A percentile compares a stretch with the other conserved stretches of the same genome.
Conservation (phyloP, 108 stramenopile genomes). For the Skeletonema costatum region DNA sequence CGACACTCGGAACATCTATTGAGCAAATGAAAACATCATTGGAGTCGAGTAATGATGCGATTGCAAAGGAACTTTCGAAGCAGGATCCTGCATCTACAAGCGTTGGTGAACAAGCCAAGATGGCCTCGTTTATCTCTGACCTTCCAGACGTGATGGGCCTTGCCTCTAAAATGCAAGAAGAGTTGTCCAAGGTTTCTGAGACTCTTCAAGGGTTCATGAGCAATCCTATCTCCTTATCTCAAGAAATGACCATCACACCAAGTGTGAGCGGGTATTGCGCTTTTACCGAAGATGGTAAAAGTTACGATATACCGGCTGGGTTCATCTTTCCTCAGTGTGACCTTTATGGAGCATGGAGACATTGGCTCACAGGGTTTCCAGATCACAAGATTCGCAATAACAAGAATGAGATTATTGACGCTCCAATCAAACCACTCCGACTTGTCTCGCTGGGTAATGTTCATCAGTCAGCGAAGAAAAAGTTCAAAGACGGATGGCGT, state of each 20-base stretch:
- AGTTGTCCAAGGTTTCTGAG: conserved; percentile 2
- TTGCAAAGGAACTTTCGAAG: conserved; percentile 22
- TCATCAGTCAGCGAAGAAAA: conserved; percentile 26
- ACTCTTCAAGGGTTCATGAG: conserved; percentile 7
- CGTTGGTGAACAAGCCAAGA: background rate
- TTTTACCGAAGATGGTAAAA: conserved; percentile 12
- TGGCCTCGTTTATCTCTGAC: background rate
- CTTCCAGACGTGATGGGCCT: background rate
- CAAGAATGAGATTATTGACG: conserved; percentile 18
- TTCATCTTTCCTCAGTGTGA: conserved; percentile 27
- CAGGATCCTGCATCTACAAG: background rate
- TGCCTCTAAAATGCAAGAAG: conserved; percentile 12
- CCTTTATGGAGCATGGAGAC: conserved; percentile 20
- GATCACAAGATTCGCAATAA: conserved; percentile 27
- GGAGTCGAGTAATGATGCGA: conserved; percentile 23
- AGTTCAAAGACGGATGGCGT: conserved; percentile 41
- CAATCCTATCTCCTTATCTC: background rate
- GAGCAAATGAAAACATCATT: conserved; percentile 23
- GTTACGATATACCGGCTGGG: conserved; percentile 23
- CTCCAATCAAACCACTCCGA: conserved; percentile 26
- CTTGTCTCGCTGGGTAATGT: conserved; percentile 8
- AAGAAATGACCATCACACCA: background rate
- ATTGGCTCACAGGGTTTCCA: conserved; percentile 35
- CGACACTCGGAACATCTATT: conserved; percentile 11
- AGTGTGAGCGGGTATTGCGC: conserved; percentile 21